These are phyloP conservation scores for Cutaneotrichosporon sp. DNA, from an alignment of 1,284 basidiomycete species.

Conservation along the genomic window DNA sequence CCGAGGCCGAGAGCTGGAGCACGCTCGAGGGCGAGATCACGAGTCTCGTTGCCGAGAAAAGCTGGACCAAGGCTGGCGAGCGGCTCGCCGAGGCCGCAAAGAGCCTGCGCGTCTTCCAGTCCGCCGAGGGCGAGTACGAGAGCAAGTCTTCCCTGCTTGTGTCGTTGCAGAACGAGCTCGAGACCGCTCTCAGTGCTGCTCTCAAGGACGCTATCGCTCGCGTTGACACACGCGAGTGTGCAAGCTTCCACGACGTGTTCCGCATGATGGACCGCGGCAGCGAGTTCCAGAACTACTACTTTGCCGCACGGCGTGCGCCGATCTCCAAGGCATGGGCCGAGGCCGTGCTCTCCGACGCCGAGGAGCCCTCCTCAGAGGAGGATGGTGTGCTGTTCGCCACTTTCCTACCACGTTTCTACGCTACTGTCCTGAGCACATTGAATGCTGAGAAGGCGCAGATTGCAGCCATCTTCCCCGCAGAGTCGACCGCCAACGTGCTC, in stretches of 20 bases:
- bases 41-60: slow-evolving; percentile 67
- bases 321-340: slow-evolving; percentile 70
- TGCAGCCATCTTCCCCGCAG: slow-evolving; percentile 68
- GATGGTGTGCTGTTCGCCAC: slow-evolving; percentile 56
- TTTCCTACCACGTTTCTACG: slow-evolving; percentile 68
- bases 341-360: slow-evolving; percentile 26
- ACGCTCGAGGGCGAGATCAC: slow-evolving; percentile 88
- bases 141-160: slow-evolving; percentile 76
- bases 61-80: slow-evolving; percentile 75
- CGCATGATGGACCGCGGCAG: slow-evolving; percentile 81
- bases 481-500: slow-evolving; percentile 63
- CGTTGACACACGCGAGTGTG: slow-evolving; percentile 60
- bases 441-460: slow-evolving; percentile 70
- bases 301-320: slow-evolving; percentile 68
- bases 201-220: slow-evolving; percentile 76
- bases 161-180: slow-evolving; percentile 87
- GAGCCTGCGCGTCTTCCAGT: slow-evolving; percentile 85
- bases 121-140: slow-evolving; percentile 79
- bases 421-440: slow-evolving; percentile 61
- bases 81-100: slow-evolving; percentile 79
- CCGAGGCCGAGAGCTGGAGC: slow-evolving; percentile 91
- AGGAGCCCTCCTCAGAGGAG: not conserved
- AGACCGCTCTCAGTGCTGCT: slow-evolving; percentile 80
- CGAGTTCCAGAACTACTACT: slow-evolving; percentile 90
- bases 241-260: slow-evolving; percentile 75